Base-by-base conservation (phyloP, 805 yeast species). In the Monosporozyma aerobia region DNA sequence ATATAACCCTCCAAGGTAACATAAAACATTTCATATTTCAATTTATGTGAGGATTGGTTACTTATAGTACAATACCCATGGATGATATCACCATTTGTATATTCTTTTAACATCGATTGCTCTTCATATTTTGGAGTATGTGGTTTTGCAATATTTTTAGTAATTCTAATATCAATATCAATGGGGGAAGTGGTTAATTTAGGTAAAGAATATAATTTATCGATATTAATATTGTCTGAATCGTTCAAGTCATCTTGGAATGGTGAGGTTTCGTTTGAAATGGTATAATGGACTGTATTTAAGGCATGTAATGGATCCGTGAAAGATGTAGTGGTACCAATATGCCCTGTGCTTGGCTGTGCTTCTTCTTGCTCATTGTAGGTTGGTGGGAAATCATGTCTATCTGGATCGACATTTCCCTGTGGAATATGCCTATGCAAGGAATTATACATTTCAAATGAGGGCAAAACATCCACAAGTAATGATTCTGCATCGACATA, bases 391-490 rank as follows among this genome's bases (percentile, higher is more conserved):
- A 59, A 59, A 39, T 64, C 71, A 30, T 59, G 63, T 37, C 55
- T 53, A 49, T 62, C 67, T 3, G 68, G 65, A 44, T 64, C 60
- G 1, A 62, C 60, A 39, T 62, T 76, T 61, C 63, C 80, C 51
- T 61, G 73, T 56, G 68, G 76, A 57, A 60, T 76, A 67, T 59
- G 77, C 48, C 68, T 60, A 49, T 71, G 73, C 44, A 73, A 49
- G 1, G 71, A 75, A 58, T 79, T 81, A 59, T 80, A 82, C 82
- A 83, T 79, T 56, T 82, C 85, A 60, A 82, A 83, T 0, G 87
- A 81, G 0, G 88, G 90, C 37, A 83, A 63, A 2, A 83, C 77
- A 58, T 83, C 87, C 49, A 80, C 70, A 11, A 56, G 40, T 39
- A 56, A 37, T 7, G 58, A 56, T 41, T 56, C 58, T 23, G 52